Base-by-base conservation (phyloP, 306 rosid species). In the Luffa aegyptiaca region DNA sequence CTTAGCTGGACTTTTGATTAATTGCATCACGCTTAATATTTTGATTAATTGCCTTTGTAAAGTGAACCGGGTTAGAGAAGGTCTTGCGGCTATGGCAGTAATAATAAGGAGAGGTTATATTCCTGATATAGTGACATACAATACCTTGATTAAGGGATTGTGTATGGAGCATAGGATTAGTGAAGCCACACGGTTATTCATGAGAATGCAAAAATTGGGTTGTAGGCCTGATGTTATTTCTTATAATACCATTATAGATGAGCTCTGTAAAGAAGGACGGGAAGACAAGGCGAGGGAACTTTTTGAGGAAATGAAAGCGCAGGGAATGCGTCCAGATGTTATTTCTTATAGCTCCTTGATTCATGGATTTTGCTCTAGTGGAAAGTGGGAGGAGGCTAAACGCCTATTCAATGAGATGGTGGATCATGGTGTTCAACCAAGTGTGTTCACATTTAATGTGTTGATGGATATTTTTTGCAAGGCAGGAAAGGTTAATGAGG, bases 221-320 rank as follows among this genome's bases (percentile, higher is more conserved):
- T 75, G 82, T 75, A 37, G 14, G 59, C 90, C 88, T 21, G 33
- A 49, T 69, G 84, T 63, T 14, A 21, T 87, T 14, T 85, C 88
- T 35, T 87, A 49, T 53, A 80, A 74, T 53, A 82, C 85, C 44
- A 70, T 85, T 82, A 84, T 85, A 58, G 79, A 79, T 35, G 89
- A 90, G 13, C 83, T 89, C 76, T 89, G 90, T 79, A 87, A 89
- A 44, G 84, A 69, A 53, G 90, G 90, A 44, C 57, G 20, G 81
- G 33, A 80, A 61, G 87, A 85, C 14, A 79, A 86, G 83, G 92
- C 87, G 2, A 82, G 71, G 3, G 84, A 82, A 48, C 81, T 85
- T 72, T 87, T 89, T 37, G 10, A 59, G 69, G 87, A 85, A 73
- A 87, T 89, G 89, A 82, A 89, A 78, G 51, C n/a, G n/a, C n/a